phyloP scores from a whole-genome alignment of 805 yeast species.

The Candida corydali region DNA sequence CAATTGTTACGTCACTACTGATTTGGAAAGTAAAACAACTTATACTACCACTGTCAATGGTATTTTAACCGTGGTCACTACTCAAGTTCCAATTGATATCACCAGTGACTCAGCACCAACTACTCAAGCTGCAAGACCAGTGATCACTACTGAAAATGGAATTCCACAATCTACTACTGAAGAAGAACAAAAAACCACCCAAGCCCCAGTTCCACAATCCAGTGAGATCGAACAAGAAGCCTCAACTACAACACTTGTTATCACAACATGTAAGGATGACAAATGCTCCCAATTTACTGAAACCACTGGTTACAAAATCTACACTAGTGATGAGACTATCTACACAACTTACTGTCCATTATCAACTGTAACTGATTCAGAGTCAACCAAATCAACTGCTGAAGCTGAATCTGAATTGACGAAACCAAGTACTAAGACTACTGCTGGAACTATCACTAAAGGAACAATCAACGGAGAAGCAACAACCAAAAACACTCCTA shows the following conservation, averaged over 20 bases:
- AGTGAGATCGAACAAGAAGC: conserved; percentile 14
- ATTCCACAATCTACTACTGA: conserved; percentile 2
- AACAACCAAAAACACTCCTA: not conserved
- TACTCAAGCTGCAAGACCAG: conserved; percentile 3
- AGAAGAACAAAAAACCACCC: not conserved
- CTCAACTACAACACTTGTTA: conserved; percentile 26
- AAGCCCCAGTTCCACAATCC: not conserved
- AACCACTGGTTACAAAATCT: conserved; percentile 30
- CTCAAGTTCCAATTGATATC: conserved; percentile 14
- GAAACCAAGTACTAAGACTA: no score
- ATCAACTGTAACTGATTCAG: conserved; percentile 7
- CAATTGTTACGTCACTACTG: conserved; percentile 34
- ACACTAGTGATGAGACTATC: conserved; percentile 16
- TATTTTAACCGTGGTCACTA: conserved; percentile 31
- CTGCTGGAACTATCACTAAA: no score
- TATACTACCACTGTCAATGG: conserved; percentile 37
- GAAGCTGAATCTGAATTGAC: no score
- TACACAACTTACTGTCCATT: conserved; percentile 21
- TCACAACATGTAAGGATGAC: conserved; percentile 35
- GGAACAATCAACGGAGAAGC: conserved; percentile 1
- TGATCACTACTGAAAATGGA: conserved; percentile 6
- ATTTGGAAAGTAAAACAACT: conserved; percentile 23
- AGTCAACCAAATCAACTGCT: no score
- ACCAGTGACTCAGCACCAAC: conserved; percentile 8
- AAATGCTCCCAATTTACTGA: conserved; percentile 24